phyloP scores from a whole-genome alignment of 768 basidiomycete genomes.

The Tricholoma bakamatsutake region DNA sequence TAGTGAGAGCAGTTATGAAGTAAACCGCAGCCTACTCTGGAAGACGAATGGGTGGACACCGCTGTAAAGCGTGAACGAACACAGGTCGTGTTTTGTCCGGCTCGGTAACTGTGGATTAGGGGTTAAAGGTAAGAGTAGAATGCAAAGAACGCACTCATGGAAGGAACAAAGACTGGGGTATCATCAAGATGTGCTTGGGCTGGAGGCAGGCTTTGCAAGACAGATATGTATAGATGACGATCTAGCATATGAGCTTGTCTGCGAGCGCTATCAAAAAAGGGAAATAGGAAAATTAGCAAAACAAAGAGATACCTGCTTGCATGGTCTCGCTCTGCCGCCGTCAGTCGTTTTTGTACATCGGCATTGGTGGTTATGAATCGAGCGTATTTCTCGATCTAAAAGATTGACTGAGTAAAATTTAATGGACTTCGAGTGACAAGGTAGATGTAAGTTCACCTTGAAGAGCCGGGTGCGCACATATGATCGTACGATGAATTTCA shows the following conservation, averaged over 20 bases:
- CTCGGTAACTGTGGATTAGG: conserved; percentile 49
- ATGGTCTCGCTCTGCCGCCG: conserved; percentile 77
- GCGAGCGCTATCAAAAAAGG: neutral
- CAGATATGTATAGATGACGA: conserved; percentile 71
- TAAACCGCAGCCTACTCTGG: conserved; percentile 50
- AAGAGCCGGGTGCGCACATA: conserved; percentile 82
- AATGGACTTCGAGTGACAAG: conserved; percentile 5
- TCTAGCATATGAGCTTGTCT: conserved; percentile 78
- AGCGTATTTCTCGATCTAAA: conserved; percentile 84
- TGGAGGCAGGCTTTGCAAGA: conserved; percentile 78
- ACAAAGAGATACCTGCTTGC: conserved; percentile 51
- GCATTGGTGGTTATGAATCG: conserved; percentile 69
- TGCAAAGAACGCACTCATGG: conserved; percentile 54
- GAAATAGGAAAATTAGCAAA: neutral
- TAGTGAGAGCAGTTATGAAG: neutral
- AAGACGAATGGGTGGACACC: conserved; percentile 61
- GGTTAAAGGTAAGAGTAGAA: conserved; percentile 1
- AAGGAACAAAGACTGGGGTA: conserved; percentile 58
- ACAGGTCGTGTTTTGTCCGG: conserved; percentile 77
- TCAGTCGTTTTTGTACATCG: conserved; percentile 70
- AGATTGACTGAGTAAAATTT: conserved; percentile 17
- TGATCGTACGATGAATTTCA: conserved; percentile 86
- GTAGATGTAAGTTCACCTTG: conserved; percentile 51
- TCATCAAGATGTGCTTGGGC: conserved; percentile 77
- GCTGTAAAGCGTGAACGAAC: conserved; percentile 70